phyloP scores from a whole-genome alignment of 2,329 filamentous ascomycete genomes.

The Trichoderma cornu-damae region DNA sequence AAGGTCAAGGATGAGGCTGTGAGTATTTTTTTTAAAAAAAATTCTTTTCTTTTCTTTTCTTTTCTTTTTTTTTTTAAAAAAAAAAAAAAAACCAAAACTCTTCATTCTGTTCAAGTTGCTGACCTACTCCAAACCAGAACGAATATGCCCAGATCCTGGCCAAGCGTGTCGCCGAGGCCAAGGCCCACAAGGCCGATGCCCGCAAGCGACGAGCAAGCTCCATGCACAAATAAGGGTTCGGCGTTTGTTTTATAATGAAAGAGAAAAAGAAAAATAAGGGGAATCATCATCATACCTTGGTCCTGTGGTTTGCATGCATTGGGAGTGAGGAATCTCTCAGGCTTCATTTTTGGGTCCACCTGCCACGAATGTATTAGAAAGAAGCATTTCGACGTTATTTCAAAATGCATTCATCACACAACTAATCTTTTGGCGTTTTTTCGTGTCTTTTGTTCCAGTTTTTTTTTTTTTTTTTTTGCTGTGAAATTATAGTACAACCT shows the following conservation, averaged over 20 bases:
- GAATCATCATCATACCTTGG: slow-evolving; percentile 31
- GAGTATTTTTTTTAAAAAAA: slow-evolving; percentile 42
- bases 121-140: slow-evolving; percentile 59
- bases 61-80: slow-evolving; percentile 11
- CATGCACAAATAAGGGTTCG: slow-evolving; percentile 69
- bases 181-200: slow-evolving; percentile 85
- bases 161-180: slow-evolving; percentile 96
- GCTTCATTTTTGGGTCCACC: slow-evolving; percentile 27
- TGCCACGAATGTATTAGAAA: slow-evolving; percentile 38
- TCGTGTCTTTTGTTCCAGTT: not conserved
- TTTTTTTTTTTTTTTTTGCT: too few relatives aligned
- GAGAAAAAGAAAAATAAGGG: slow-evolving; percentile 32
- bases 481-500: not conserved
- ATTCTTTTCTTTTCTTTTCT: not conserved
- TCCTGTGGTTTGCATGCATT: slow-evolving; percentile 41
- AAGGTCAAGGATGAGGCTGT: slow-evolving; percentile 98
- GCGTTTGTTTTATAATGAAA: slow-evolving; percentile 31
- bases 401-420: slow-evolving; percentile 30
- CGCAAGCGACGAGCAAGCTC: slow-evolving; percentile 97
- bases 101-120: slow-evolving; percentile 31
- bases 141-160: slow-evolving; percentile 95
- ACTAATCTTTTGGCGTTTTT: slow-evolving; percentile 10
- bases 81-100: too few relatives aligned
- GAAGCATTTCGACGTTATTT: slow-evolving; percentile 35
- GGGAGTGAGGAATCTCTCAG: slow-evolving; percentile 36